A percentile compares a stretch with the other conserved stretches of the same genome.
Evolutionary conservation across 169 alveolate species (phyloP).

Genomic region (Perkinsus chesapeaki): DNA sequence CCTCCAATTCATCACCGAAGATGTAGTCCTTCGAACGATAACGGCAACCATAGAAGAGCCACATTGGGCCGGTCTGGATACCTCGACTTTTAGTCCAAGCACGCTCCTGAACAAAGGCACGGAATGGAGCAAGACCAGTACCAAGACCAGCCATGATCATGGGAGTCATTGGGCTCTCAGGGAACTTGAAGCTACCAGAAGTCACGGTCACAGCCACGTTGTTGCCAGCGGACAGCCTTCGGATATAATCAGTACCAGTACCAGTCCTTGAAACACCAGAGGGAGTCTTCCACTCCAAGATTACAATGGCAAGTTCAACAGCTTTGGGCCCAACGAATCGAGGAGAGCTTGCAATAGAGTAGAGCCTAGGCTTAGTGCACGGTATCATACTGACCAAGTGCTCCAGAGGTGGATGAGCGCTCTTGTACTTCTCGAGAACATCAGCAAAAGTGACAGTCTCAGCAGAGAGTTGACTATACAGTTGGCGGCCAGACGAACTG

Average conservation of each 20-base stretch:
- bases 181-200: constrained; percentile 40
- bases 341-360: constrained; percentile 34
- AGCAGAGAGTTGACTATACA: constrained; percentile 4
- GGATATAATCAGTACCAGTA: not conserved
- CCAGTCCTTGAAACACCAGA: not conserved
- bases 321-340: constrained; percentile 5
- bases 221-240: not conserved
- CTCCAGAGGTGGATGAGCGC: constrained; percentile 26
- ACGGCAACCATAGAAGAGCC: constrained; percentile 49
- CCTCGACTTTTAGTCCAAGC: constrained; percentile 22
- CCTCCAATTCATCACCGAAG: constrained; percentile 44
- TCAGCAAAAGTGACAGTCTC: constrained; percentile 36
- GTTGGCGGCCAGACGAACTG: constrained; percentile 13
- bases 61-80: constrained; percentile 38
- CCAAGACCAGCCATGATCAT: constrained; percentile 56
- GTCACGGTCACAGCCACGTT: not conserved
- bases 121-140: constrained; percentile 56
- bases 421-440: constrained; percentile 19
- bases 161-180: constrained; percentile 39
- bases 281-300: constrained; percentile 4
- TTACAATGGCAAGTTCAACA: not conserved
- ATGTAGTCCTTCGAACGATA: constrained; percentile 43
- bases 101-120: constrained; percentile 49
- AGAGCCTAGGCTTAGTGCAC: constrained; percentile 28
- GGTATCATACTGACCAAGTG: constrained; percentile 33